Evolutionary conservation across 2,329 filamentous ascomycete species (phyloP), one percentile per base, ranked within the genome.

Genomic region (Colletotrichum lupini): DNA sequence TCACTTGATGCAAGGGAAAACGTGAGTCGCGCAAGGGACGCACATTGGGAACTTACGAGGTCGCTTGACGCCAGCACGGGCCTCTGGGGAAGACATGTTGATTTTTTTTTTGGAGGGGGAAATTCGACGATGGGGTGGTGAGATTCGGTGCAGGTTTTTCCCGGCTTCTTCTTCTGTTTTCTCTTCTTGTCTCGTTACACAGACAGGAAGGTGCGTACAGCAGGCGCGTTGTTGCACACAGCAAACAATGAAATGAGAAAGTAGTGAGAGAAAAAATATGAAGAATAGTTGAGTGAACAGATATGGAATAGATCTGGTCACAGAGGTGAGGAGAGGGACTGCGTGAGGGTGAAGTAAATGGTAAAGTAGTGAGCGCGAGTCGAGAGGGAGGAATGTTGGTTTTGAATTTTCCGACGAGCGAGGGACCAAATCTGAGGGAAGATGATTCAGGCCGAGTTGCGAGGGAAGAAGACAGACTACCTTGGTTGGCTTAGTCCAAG

Each of bases 91-190:
- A 65, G 84, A 82, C 83, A 85, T 85, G 37, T 42, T 19, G 37
- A 42, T 16, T 42, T 64, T 26, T 52, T 53, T 19, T 24, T 52
- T 56, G 35, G 28, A 24, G 16, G 26, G 37, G n/a, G 35, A 19
- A 57, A 26, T n/a, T 59, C n/a, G 63, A 59, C n/a, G 63, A 42
- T 37, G 32, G 53, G 7, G 55, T 67, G 32, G 85, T 87, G 83
- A 88, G 87, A 81, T 87, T 87, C 77, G 87, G 85, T 77, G 76
- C 79, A 6, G 85, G 84, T 58, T 49, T 46, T 66, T 19, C 77
- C 76, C 7, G 19, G 42, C 42, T 49, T 19, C 19, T 22, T 49
- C 42, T 49, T 49, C 19, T n/a, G 14, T 49, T 79, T 80, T 11
- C 58, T 72, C 12, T 80, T 73, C n/a, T 79, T 77, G 42, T 68